These are phyloP conservation scores for Agaricus subrufescens DNA, from an alignment of 768 basidiomycete species.

Conservation along the genomic window DNA sequence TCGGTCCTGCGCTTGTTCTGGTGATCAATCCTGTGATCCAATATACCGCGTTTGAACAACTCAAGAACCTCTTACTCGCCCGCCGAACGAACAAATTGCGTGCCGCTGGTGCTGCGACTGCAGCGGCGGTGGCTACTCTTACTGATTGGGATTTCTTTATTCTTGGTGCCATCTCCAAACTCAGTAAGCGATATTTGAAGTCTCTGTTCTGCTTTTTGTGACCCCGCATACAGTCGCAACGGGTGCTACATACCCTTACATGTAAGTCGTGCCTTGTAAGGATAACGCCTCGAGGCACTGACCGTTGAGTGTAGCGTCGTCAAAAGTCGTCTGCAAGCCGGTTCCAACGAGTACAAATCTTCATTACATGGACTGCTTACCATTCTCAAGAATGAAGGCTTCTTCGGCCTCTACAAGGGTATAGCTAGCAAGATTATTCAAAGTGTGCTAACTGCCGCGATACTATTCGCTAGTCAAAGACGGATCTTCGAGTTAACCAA, in stretches of 20 bases:
- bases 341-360: constrained; percentile 71
- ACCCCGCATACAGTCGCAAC: constrained; percentile 36
- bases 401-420: constrained; percentile 84
- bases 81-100: constrained; percentile 52
- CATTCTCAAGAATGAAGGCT: constrained; percentile 74
- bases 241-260: constrained; percentile 44
- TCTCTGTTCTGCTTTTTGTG: background rate
- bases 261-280: constrained; percentile 25
- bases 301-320: constrained; percentile 43
- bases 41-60: constrained; percentile 93
- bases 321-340: constrained; percentile 77
- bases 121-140: constrained; percentile 40
- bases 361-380: constrained; percentile 71
- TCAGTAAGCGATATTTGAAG: constrained; percentile 43
- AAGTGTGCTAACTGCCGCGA: constrained; percentile 89
- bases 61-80: constrained; percentile 79
- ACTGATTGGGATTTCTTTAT: constrained; percentile 90
- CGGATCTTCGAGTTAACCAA: constrained; percentile 75
- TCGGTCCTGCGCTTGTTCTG: constrained; percentile 89
- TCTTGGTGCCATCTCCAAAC: constrained; percentile 91
- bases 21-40: constrained; percentile 94
- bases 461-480: constrained; percentile 87
- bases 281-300: background rate
- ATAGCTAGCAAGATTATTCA: constrained; percentile 86
- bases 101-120: constrained; percentile 38